A percentile compares a stretch with the other conserved stretches of the same genome.
Evolutionary conservation across 2,329 filamentous ascomycete genomes (phyloP).

Genomic region (Remersonia thermophila): DNA sequence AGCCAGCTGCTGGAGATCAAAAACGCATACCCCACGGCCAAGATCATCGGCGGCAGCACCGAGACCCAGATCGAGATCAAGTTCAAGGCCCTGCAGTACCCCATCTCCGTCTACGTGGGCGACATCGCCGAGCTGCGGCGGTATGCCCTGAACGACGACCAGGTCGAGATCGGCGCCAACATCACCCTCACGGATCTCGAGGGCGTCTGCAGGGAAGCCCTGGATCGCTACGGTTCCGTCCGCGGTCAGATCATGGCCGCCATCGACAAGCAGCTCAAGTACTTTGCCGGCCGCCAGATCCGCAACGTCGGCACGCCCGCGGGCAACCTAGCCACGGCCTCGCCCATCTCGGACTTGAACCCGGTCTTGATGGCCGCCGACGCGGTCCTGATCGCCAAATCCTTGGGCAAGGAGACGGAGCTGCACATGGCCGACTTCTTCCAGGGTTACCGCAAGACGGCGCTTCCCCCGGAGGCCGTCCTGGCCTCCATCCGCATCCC

Average conservation of each 20-base stretch:
- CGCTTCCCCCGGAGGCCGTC: constrained; percentile 67
- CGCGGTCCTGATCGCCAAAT: constrained; percentile 69
- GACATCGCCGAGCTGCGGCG: constrained; percentile 83
- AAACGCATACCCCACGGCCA: constrained; percentile 68
- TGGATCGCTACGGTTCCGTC: constrained; percentile 61
- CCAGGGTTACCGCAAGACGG: constrained; percentile 78
- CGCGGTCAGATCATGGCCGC: constrained; percentile 74
- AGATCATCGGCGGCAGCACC: constrained; percentile 90
- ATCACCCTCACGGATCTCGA: constrained; percentile 87
- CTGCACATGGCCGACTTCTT: constrained; percentile 93
- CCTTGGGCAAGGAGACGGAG: constrained; percentile 57
- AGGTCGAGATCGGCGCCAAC: constrained; percentile 88
- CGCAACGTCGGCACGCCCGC: constrained; percentile 95
- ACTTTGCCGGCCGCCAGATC: constrained; percentile 91
- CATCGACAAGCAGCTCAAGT: constrained; percentile 85
- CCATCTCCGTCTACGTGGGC: constrained; percentile 79
- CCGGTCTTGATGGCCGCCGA: constrained; percentile 85
- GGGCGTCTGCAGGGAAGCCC: constrained; percentile 65
- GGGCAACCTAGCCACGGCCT: constrained; percentile 86
- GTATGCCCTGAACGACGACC: constrained; percentile 65
- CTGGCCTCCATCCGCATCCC: constrained; percentile 84
- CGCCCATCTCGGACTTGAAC: constrained; percentile 92
- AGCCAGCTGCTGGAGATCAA: constrained; percentile 89
- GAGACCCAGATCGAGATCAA: constrained; percentile 98
- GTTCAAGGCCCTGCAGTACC: constrained; percentile 89